These are phyloP conservation scores for Alternaria ventricosa DNA, from an alignment of 2,329 filamentous ascomycete genomes.

Conservation along the genomic window DNA sequence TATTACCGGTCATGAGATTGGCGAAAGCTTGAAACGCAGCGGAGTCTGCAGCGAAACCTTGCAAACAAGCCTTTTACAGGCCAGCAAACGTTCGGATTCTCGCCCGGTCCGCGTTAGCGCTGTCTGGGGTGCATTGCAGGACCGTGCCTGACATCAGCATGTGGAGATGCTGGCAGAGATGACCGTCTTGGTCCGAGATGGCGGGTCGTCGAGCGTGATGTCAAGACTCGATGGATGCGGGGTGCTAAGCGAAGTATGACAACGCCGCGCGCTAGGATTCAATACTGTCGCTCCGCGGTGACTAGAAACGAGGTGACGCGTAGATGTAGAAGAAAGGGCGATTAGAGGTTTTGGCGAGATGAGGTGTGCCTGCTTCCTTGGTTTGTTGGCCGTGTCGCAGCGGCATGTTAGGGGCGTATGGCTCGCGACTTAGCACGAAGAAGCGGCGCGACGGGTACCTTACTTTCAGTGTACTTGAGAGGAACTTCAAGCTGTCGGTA, in stretches of 20 bases:
- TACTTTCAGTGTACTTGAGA: not conserved
- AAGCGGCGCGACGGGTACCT: not conserved
- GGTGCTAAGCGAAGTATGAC: conserved; percentile 17
- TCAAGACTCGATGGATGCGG: conserved; percentile 19
- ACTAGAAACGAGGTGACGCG: not conserved
- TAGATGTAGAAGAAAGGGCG: not conserved
- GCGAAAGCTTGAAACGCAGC: not conserved
- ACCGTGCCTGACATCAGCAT: conserved; percentile 14
- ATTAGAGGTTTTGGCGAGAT: not conserved
- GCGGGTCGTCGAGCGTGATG: conserved; percentile 13
- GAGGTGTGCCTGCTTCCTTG: not conserved
- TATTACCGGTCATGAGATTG: conserved; percentile 5
- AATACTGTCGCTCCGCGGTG: not conserved
- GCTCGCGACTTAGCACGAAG: not conserved
- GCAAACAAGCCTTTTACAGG: not conserved
- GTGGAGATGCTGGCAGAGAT: conserved; percentile 1
- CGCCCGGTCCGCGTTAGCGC: not conserved
- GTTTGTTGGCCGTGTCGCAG: not conserved
- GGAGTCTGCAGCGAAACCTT: not conserved
- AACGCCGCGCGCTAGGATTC: conserved; percentile 19
- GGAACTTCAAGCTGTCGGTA: not conserved
- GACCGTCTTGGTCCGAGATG: not conserved
- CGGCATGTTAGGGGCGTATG: conserved; percentile 12
- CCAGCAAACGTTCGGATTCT: not conserved
- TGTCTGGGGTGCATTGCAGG: conserved; percentile 16